Evolutionary conservation across 2,329 filamentous ascomycete species (phyloP).

Genomic region (Colletotrichum neosansevieriae): DNA sequence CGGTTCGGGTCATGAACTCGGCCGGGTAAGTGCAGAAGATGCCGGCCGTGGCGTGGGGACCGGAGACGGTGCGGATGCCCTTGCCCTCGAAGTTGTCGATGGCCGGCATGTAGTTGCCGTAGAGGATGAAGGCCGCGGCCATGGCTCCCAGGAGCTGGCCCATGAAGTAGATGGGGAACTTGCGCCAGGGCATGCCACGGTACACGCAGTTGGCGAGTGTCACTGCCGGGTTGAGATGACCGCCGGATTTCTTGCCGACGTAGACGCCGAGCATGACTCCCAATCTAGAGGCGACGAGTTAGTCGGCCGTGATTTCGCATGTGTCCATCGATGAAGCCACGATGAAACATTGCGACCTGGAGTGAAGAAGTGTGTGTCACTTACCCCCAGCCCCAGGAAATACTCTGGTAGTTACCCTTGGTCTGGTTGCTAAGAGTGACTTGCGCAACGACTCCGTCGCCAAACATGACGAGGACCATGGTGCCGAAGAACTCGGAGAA

Average conservation of each 20-base stretch:
- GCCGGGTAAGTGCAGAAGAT: conserved; percentile 82
- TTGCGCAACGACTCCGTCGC: conserved; percentile 78
- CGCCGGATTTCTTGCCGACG: conserved; percentile 72
- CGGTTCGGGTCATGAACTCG: conserved; percentile 72
- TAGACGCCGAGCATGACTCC: conserved; percentile 79
- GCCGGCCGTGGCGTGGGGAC: conserved; percentile 71
- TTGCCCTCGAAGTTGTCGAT: conserved; percentile 75
- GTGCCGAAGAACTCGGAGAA: conserved; percentile 78
- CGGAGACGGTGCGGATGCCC: conserved; percentile 71
- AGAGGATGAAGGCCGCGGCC: conserved; percentile 67
- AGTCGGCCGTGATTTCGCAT: background rate
- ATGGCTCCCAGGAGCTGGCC: conserved; percentile 78
- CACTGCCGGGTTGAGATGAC: conserved; percentile 78
- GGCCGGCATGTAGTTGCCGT: conserved; percentile 73
- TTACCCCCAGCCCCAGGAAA: conserved; percentile 64
- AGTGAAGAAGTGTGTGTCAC: conserved; percentile 39
- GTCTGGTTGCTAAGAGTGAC: conserved; percentile 67
- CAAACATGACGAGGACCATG: conserved; percentile 76
- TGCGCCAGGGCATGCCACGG: conserved; percentile 75
- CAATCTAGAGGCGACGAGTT: conserved; percentile 54
- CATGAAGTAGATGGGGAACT: conserved; percentile 75
- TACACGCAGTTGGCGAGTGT: conserved; percentile 77
- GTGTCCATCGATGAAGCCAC: conserved; percentile 32
- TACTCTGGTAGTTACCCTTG: conserved; percentile 63
- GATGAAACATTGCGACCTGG: background rate